Percentiles rank a stretch among this genome's conserved stretches.
Conservation (phyloP, 306 rosid genomes). For the Corylus avellana region DNA sequence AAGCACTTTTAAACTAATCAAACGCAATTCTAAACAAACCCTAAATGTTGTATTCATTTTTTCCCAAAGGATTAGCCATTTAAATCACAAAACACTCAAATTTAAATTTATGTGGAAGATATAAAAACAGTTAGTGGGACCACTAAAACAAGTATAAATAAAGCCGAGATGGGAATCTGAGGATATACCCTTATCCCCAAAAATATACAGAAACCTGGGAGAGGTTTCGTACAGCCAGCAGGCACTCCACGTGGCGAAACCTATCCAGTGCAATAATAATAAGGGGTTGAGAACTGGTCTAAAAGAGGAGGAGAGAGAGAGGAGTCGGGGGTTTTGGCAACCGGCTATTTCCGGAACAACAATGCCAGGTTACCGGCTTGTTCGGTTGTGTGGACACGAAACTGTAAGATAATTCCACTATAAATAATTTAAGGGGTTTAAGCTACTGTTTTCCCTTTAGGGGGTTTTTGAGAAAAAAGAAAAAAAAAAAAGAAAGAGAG, state of each 20-base stretch:
- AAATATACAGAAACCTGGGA: slow-evolving; percentile 11
- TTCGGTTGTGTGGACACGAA: slow-evolving; percentile 71
- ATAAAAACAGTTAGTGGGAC: slow-evolving; percentile 12
- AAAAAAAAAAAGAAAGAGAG: not conserved
- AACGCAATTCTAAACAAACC: too few relatives aligned
- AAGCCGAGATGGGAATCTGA: slow-evolving; percentile 19
- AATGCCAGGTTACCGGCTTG: slow-evolving; percentile 41
- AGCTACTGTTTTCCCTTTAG: slow-evolving; percentile 55
- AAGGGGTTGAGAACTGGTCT: slow-evolving; percentile 52
- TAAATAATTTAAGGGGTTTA: slow-evolving; percentile 52
- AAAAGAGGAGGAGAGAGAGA: not conserved
- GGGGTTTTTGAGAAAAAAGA: slow-evolving; percentile 32
- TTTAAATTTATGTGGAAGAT: too few relatives aligned
- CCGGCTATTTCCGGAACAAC: slow-evolving; percentile 40
- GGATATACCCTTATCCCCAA: slow-evolving; percentile 30
- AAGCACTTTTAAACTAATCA: too few relatives aligned
- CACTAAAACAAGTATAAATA: slow-evolving; percentile 7
- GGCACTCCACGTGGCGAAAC: slow-evolving; percentile 52
- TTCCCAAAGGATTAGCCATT: too few relatives aligned
- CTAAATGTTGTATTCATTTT: too few relatives aligned
- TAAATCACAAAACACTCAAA: too few relatives aligned
- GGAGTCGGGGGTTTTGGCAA: slow-evolving; percentile 24
- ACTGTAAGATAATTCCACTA: slow-evolving; percentile 13
- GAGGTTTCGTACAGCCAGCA: slow-evolving; percentile 18
- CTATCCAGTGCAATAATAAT: slow-evolving; percentile 8